Percentiles rank a stretch among this genome's conserved stretches.
Evolutionary conservation across 768 basidiomycete species (phyloP).

Genomic region (Lactarius tabidus): DNA sequence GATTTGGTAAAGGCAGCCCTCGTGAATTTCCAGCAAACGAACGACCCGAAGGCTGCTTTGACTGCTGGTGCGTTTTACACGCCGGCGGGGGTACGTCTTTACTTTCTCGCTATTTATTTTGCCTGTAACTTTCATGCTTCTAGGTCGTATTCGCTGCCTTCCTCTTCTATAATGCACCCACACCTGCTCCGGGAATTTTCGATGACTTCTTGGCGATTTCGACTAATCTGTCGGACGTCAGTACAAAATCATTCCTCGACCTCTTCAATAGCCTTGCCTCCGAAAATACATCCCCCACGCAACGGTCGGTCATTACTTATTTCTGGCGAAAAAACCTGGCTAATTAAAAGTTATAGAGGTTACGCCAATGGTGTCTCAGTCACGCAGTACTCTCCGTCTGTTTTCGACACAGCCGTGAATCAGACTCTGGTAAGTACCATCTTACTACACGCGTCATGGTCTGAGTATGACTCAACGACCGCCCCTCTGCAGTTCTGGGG

Average conservation of each 20-base stretch:
- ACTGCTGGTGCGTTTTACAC: neutral
- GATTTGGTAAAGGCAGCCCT: neutral
- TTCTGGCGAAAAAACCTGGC: neutral
- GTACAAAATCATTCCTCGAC: neutral
- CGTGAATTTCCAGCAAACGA: slow-evolving; percentile 4
- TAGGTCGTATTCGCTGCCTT: neutral
- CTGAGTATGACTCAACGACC: neutral
- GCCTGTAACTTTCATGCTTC: neutral
- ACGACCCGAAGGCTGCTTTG: neutral
- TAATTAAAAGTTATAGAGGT: neutral
- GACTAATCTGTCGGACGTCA: neutral
- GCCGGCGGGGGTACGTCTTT: neutral
- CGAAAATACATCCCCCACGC: neutral
- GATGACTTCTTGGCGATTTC: slow-evolving; percentile 24
- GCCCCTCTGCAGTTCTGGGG: slow-evolving; percentile 5
- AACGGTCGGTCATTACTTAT: neutral
- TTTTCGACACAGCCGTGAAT: neutral
- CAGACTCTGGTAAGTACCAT: neutral
- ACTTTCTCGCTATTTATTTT: neutral
- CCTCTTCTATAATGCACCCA: neutral
- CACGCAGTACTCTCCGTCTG: slow-evolving; percentile 1
- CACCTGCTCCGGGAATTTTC: slow-evolving; percentile 12
- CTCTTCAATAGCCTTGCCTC: neutral
- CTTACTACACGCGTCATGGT: neutral
- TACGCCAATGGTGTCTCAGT: neutral